Base-by-base conservation (phyloP, 73 alveolate genomes). In the Blepharisma japonicum region DNA sequence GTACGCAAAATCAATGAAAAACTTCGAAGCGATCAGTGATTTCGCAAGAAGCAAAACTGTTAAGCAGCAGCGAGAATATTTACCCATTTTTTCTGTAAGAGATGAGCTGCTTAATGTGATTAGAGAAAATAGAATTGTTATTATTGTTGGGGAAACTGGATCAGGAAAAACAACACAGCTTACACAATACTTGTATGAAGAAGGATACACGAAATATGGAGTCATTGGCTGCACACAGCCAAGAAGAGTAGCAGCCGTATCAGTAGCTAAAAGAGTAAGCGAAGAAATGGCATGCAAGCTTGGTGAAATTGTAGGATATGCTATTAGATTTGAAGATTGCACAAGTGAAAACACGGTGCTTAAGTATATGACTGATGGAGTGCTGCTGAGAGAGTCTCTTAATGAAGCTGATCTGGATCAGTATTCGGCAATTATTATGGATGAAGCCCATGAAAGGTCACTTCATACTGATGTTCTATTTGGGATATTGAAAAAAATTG, bases 321-420 rank as follows among this genome's bases (percentile, higher is more conserved):
- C 99, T 7, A 97, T 98, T 77, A 90, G 99, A 55, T 98, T 98
- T 89, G 99, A 98, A 82, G 99, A 96, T 82, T 92, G 97, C 79
- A 90, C 98, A 32, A 84, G 92, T 49, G 88, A 89, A 68, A 91
- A 89, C 49, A 98, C 99, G 49, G 81, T 88, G 70, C 97, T 98
- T 77, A 98, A 98, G 89, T 98, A 98, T 89, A 96, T 98, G 99
- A 98, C 99, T 48, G 99, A 98, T 84, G 99, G 99, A 50, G 99
- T 98, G 71, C 90, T 98, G 56, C 90, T 98, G 83, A 94, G 99
- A 86, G 99, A 98, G 89, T 87, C 99, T 54, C 87, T 97, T 55
- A 93, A 93, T 68, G 99, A 98, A 88, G 95, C 98, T 39, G 99
- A 95, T 83, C 86, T 98, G 51, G 98, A 98, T 71, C 78, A 91